A percentile compares a stretch with the other conserved stretches of the same genome.
phyloP scores from a whole-genome alignment of 164 flowering plant genomes.

The Tinospora cordifolia region DNA sequence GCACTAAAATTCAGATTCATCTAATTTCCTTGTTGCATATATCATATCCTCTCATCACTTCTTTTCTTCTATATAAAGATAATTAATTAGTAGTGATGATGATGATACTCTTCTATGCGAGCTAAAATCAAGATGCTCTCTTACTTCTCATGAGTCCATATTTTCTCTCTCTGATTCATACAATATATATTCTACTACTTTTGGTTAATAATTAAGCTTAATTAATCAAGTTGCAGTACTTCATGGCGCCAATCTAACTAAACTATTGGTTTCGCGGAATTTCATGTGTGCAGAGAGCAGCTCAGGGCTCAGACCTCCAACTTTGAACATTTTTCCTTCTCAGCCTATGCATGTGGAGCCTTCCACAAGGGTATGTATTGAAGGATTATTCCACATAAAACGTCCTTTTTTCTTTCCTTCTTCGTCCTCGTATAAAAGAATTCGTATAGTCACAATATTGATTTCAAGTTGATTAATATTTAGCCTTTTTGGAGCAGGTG shows the following conservation, averaged over 20 bases:
- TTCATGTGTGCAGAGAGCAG: conserved; percentile 42
- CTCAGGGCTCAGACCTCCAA: conserved; percentile 81
- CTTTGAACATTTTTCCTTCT: conserved; percentile 95
- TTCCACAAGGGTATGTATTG: conserved; percentile 31
- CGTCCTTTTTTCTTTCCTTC: neutral
- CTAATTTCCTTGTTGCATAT: conserved; percentile 10
- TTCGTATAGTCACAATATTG: neutral
- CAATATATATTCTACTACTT: too few species aligned
- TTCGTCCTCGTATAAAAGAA: neutral
- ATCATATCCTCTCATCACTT: neutral
- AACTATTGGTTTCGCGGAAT: neutral
- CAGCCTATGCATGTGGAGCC: conserved; percentile 98
- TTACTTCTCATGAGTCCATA: too few species aligned
- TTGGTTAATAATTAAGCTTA: too few species aligned
- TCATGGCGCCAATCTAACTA: neutral
- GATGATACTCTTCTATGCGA: too few species aligned
- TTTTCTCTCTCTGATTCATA: too few species aligned
- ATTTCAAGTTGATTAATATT: neutral
- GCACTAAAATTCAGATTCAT: neutral
- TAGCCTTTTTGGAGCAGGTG: conserved; percentile 26
- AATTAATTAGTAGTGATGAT: neutral
- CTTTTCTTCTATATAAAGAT: neutral
- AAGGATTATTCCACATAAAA: neutral
- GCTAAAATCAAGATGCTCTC: too few species aligned
- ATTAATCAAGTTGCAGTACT: neutral